Evolutionary conservation across 768 basidiomycete genomes (phyloP), one percentile per base, ranked within the genome.

Genomic region (Udeniomyces megalosporus): DNA sequence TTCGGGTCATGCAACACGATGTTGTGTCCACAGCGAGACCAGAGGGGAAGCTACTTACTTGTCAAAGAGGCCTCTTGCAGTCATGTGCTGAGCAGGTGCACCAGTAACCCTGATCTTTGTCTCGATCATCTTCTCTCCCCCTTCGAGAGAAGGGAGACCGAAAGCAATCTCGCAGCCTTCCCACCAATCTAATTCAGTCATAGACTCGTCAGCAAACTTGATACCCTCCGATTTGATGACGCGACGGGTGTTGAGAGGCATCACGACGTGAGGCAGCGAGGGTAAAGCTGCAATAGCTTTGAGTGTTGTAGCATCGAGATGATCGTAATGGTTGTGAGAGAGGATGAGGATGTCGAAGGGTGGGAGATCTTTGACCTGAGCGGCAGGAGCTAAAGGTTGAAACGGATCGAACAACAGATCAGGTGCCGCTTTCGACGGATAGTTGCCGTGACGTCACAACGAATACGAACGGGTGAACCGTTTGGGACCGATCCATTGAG

Each of bases 121-220:
- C 8, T 42, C 38, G 38, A 42, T 42, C n/a, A n/a, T n/a, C n/a
- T n/a, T n/a, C 38, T 42, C 38, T 17, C 17, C 38, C 3, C 20
- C 29, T 47, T 55, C 42, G 17, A n/a, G 22, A 8, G 38, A 8
- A 42, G 38, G 38, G 6, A 69, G 66, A 6, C 65, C 61, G 28
- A 75, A 70, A 1, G 29, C 51, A 22, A 72, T 48, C 26, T 71
- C 66, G 42, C 77, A 67, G 17, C 76, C 71, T 24, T 81, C 78
- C 80, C 82, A 83, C 83, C 83, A 85, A 70, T 85, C 83, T 69
- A 84, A 72, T 68, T 79, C 78, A 60, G 80, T 77, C 10, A 77
- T 74, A 49, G 78, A 70, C 4, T 70, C 69, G 0, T 69, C 65
- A 0, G 76, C 74, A 29, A 80, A 72, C 6, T 76, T 76, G 17